Evolutionary conservation across 23 red algal species (phyloP).

Genomic region (Cyanidioschyzon merolae): DNA sequence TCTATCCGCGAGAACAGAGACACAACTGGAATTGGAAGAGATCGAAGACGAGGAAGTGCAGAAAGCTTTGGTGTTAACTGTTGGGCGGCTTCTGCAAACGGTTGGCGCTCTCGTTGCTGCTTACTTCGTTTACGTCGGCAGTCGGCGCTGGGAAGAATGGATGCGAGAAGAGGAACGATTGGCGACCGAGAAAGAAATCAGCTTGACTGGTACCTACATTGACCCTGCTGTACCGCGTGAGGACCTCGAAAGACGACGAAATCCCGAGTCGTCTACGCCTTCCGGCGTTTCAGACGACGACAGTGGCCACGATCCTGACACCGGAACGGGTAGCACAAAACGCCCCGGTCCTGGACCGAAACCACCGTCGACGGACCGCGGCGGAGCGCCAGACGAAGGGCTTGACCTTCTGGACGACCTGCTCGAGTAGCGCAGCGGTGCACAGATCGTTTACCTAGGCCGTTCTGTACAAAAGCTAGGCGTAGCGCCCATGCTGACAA

Average conservation of each 20-base stretch:
- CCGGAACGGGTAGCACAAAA: not conserved
- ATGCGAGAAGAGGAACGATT: constrained; percentile 57
- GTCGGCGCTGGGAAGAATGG: constrained; percentile 66
- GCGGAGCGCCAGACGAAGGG: not conserved
- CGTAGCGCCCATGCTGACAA: too few relatives aligned
- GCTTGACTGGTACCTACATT: constrained; percentile 62
- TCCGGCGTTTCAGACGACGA: not conserved
- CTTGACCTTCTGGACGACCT: constrained; percentile 8
- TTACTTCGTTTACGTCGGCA: constrained; percentile 37
- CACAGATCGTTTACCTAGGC: too few relatives aligned
- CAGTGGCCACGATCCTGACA: not conserved
- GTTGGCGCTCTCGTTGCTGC: constrained; percentile 30
- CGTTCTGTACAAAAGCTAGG: too few relatives aligned
- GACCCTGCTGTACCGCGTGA: constrained; percentile 31
- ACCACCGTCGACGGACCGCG: not conserved
- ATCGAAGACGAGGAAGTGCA: constrained; percentile 12
- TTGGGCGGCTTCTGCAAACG: not conserved
- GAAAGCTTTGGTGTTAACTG: not conserved
- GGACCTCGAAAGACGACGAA: not conserved
- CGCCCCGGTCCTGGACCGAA: not conserved
- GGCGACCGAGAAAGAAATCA: constrained; percentile 65
- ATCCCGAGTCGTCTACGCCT: not conserved
- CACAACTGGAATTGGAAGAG: constrained; percentile 13
- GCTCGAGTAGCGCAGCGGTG: not conserved
- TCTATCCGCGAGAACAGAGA: not conserved